Conservation (phyloP, 805 yeast genomes). For the Peterozyma toletana region DNA sequence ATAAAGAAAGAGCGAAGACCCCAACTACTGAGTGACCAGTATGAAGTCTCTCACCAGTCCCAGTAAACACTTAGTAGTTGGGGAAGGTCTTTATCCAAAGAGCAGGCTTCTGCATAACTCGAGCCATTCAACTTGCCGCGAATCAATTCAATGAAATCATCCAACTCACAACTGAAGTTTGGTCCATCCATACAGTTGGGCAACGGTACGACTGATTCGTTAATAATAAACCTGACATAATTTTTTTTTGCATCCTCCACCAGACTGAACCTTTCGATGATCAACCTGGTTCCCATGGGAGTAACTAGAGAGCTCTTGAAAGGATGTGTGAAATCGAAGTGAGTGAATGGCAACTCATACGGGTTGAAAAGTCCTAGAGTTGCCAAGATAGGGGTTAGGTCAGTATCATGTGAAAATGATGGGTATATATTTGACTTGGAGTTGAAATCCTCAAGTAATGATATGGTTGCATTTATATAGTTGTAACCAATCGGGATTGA, state of each 20-base stretch:
- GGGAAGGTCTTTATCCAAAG: slow-evolving; percentile 17
- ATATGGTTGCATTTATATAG: slow-evolving; percentile 39
- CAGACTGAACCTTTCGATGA: slow-evolving; percentile 43
- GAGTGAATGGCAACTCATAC: slow-evolving; percentile 33
- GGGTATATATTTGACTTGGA: slow-evolving; percentile 43
- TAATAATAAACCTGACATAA: slow-evolving; percentile 40
- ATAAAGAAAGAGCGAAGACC: too few species aligned
- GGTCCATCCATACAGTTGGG: slow-evolving; percentile 45
- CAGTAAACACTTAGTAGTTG: slow-evolving; percentile 30
- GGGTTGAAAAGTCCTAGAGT: slow-evolving; percentile 55
- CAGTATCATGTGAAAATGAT: slow-evolving; percentile 72
- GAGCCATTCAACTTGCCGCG: slow-evolving; percentile 19
- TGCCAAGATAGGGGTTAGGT: slow-evolving; percentile 50
- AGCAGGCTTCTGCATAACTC: slow-evolving; percentile 23
- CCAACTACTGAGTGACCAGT: too few species aligned
- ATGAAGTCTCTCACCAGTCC: slow-evolving; percentile 21
- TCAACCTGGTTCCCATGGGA: slow-evolving; percentile 52
- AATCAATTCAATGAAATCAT: slow-evolving; percentile 25
- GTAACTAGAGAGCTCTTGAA: slow-evolving; percentile 35
- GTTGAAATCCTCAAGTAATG: slow-evolving; percentile 14
- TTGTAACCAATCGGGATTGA: slow-evolving; percentile 57
- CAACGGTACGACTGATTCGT: slow-evolving; percentile 49
- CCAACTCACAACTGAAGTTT: slow-evolving; percentile 38
- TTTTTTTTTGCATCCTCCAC: slow-evolving; percentile 13
- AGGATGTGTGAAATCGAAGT: slow-evolving; percentile 34